Conservation (phyloP, 2,329 filamentous ascomycete species). For the Arthrobotrys megalospora region DNA sequence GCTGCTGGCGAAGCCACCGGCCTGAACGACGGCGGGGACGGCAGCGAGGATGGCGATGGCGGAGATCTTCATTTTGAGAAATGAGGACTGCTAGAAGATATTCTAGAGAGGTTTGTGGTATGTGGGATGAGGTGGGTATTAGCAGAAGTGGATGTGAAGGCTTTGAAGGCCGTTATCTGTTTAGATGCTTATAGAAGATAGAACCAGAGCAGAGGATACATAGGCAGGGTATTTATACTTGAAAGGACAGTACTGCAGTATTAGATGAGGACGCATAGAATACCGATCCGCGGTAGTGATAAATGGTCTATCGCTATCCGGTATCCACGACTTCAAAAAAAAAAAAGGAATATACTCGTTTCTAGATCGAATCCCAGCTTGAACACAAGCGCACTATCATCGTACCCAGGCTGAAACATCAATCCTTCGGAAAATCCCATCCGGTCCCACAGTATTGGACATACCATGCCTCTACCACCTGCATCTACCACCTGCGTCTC, state of each 20-base stretch:
- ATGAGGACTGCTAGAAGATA: too few relatives aligned
- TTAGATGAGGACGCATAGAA: neutral
- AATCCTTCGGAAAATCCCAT: neutral
- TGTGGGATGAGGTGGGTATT: too few relatives aligned
- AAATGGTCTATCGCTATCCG: too few relatives aligned
- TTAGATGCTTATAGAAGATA: neutral
- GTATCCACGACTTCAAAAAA: neutral
- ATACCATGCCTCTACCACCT: neutral
- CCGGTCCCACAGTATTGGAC: too few relatives aligned
- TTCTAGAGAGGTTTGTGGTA: too few relatives aligned
- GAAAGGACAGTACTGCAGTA: too few relatives aligned
- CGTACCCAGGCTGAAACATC: neutral
- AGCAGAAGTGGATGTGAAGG: too few relatives aligned
- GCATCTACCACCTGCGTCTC: too few relatives aligned
- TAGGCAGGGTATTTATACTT: constrained; percentile 3
- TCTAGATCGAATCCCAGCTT: too few relatives aligned
- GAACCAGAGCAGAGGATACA: neutral
- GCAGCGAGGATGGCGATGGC: constrained; percentile 15
- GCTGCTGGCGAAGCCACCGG: constrained; percentile 14
- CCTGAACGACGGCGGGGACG: neutral
- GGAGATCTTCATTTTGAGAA: neutral
- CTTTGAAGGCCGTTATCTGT: neutral
- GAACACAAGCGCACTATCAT: too few relatives aligned
- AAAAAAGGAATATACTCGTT: neutral
- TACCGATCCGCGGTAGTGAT: neutral